A percentile compares a stretch with the other conserved stretches of the same genome.
phyloP scores from a whole-genome alignment of 139 green algal species.

The Chlorella sorokiniana region DNA sequence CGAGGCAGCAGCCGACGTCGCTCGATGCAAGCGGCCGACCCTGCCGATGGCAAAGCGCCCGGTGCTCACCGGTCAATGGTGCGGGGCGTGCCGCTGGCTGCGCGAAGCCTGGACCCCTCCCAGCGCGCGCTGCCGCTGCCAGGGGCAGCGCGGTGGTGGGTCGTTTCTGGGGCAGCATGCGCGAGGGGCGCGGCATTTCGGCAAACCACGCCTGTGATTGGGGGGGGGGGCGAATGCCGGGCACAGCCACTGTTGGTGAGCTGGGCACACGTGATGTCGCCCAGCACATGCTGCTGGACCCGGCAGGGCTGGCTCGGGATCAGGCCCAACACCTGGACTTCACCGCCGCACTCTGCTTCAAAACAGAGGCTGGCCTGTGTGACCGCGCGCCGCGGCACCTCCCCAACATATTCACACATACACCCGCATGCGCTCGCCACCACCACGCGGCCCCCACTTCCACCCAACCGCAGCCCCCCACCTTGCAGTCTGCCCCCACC shows the following conservation, averaged over 20 bases:
- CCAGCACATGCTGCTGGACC: too few relatives aligned
- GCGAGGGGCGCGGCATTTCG: constrained; percentile 71
- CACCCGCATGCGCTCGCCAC: background rate
- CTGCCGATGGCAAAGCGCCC: background rate
- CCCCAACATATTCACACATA: too few relatives aligned
- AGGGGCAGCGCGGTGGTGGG: constrained; percentile 42
- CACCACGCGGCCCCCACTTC: background rate
- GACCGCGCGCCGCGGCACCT: too few relatives aligned
- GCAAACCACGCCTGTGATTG: constrained; percentile 75
- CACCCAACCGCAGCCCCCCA: background rate
- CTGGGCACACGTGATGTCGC: too few relatives aligned
- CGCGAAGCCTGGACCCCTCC: background rate
- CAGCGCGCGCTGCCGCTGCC: constrained; percentile 23
- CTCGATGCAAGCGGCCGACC: too few relatives aligned
- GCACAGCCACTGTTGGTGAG: too few relatives aligned
- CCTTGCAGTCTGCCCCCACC: constrained; percentile 81
- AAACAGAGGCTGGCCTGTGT: too few relatives aligned
- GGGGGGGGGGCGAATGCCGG: background rate
- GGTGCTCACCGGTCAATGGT: constrained; percentile 26
- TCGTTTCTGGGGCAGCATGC: constrained; percentile 85
- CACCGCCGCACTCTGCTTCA: too few relatives aligned
- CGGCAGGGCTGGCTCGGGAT: too few relatives aligned
- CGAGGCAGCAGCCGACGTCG: too few relatives aligned
- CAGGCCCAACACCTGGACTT: too few relatives aligned
- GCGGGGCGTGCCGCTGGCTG: background rate